These are phyloP conservation scores for Periglandula ipomoeae DNA, from an alignment of 2,329 filamentous ascomycete species.

Conservation along the genomic window DNA sequence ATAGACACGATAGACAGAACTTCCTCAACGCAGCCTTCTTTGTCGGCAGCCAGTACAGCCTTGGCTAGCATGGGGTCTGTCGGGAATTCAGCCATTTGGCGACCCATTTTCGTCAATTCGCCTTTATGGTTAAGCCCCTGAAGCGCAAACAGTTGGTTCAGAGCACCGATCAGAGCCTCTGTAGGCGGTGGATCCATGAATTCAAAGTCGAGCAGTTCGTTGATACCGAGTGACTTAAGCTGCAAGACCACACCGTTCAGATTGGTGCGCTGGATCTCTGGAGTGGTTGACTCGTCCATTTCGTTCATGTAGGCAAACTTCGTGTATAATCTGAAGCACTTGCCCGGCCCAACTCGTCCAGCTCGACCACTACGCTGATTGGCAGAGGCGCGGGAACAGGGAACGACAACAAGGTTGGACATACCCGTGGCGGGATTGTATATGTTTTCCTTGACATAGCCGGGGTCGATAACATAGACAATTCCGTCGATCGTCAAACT, in stretches of 20 bases:
- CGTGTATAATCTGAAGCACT: slow-evolving; percentile 89
- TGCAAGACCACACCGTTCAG: slow-evolving; percentile 76
- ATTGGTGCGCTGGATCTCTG: slow-evolving; percentile 88
- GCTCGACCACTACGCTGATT: slow-evolving; percentile 91
- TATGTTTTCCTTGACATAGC: slow-evolving; percentile 90
- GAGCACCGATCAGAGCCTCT: slow-evolving; percentile 76
- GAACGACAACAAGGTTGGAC: slow-evolving; percentile 83
- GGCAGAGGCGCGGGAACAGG: slow-evolving; percentile 83
- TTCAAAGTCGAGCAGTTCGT: slow-evolving; percentile 87
- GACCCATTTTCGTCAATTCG: slow-evolving; percentile 79
- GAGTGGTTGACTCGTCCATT: slow-evolving; percentile 82
- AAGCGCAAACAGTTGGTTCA: slow-evolving; percentile 86
- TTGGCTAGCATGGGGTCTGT: slow-evolving; percentile 88
- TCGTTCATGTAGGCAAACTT: slow-evolving; percentile 93
- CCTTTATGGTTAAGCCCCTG: slow-evolving; percentile 84
- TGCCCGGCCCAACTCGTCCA: slow-evolving; percentile 83
- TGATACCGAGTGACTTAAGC: slow-evolving; percentile 83
- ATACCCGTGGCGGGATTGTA: slow-evolving; percentile 89
- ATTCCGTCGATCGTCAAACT: slow-evolving; percentile 94
- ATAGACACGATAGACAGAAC: slow-evolving; percentile 90
- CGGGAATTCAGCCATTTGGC: slow-evolving; percentile 93
- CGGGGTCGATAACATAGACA: slow-evolving; percentile 90
- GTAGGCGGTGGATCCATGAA: slow-evolving; percentile 92
- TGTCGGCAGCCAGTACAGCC: slow-evolving; percentile 77
- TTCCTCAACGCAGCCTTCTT: slow-evolving; percentile 88